Conservation (phyloP, 2,329 filamentous ascomycete genomes). For the Fusarium incarnatum region DNA sequence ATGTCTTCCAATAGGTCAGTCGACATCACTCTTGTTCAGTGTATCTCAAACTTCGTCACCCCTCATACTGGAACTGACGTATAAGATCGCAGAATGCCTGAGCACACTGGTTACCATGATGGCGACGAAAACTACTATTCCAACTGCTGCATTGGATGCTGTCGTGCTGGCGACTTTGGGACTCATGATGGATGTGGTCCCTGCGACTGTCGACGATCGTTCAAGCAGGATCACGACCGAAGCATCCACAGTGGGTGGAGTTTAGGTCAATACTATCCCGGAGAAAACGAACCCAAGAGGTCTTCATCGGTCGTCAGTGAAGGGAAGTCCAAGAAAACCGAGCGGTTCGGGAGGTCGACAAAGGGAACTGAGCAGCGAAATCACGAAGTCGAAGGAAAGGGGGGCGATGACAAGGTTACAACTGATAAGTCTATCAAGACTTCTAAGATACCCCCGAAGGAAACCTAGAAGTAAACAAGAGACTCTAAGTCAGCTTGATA, state of each 20-base stretch:
- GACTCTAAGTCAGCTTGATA: neutral
- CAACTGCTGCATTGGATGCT: constrained; percentile 50
- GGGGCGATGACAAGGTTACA: neutral
- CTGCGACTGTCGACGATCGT: constrained; percentile 23
- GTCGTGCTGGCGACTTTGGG: constrained; percentile 48
- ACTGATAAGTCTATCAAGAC: neutral
- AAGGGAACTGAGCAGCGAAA: constrained; percentile 6
- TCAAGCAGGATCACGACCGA: constrained; percentile 15
- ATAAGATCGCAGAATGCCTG: constrained; percentile 2
- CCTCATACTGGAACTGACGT: neutral
- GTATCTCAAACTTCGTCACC: neutral
- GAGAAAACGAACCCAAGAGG: neutral
- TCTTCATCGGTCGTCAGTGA: neutral
- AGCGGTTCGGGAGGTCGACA: neutral
- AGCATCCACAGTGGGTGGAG: constrained; percentile 13
- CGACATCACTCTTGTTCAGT: neutral
- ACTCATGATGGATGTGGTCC: constrained; percentile 48
- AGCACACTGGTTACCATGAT: neutral
- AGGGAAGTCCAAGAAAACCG: neutral
- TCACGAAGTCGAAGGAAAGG: neutral
- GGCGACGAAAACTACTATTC: constrained; percentile 7
- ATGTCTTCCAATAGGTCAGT: neutral
- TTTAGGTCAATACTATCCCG: constrained; percentile 41
- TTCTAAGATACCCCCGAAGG: neutral
- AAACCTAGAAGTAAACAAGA: neutral